Base-by-base conservation (phyloP, 371 early-diverging fungal genomes). In the Rhizopus microsporus region DNA sequence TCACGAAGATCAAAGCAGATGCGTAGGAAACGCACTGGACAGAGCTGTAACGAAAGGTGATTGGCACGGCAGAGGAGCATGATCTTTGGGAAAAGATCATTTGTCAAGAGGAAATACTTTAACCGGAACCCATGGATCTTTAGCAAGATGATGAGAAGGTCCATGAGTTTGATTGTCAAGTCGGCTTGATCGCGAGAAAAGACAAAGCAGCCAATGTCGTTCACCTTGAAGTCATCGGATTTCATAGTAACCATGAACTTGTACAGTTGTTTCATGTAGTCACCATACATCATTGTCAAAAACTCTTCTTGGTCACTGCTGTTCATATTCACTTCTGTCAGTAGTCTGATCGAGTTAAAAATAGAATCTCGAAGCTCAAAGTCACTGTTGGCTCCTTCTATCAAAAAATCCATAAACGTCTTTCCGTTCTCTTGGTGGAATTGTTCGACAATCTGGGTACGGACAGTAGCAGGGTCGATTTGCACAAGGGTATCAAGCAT, bases 1-100 rank as follows among this genome's bases (percentile, higher is more conserved):
- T 95, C 94, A 16, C 78, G 80, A 58, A 81, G 60, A 1, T 87
- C 86, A 34, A 95, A 69, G 59, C 89, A 89, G 2, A 85, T 75
- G 31, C 94, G 82, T 61, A 95, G 72, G 34, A 93, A 84, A 33
- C 93, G 78, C 42, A 96, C 51, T 0, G 93, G 23, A 23, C 23
- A 23, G 94, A 29, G 88, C 93, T 87, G 64, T 8, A 38, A 38
- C 39, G 42, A 16, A 5, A 48, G 43, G 34, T 30, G 15, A 54
- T 23, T 23, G 16, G 7, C 13, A 17, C 46, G 30, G 15, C n/a
- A 17, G 13, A 1, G 15, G 13, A 52, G 67, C 1, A 73, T 64
- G 5, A 91, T 64, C 59, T 89, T 86, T 30, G 68, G 52, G 16
- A 83, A 73, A 29, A 89, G 69, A 51, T 82, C 79, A 6, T 83